Evolutionary conservation across 1,284 basidiomycete genomes (phyloP), one percentile per base, ranked within the genome.

Genomic region (Meira miltonrushii): DNA sequence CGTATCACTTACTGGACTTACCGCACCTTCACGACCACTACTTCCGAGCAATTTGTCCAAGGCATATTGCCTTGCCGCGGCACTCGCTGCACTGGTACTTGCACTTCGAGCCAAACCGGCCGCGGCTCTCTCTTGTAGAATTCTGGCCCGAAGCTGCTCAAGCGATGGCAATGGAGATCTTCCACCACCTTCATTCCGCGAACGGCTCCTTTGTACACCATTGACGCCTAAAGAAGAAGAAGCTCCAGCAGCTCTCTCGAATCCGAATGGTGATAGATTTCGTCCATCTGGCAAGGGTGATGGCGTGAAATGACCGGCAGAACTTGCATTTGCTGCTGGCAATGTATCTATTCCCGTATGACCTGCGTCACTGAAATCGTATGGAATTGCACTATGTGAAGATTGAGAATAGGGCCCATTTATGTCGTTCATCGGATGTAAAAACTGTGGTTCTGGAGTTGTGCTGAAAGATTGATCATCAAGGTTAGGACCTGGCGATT

Each of bases 21-120:
- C 39, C 28, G 54, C 41, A 54, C 58, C 39, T 55, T 67, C 40
- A 43, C 63, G 49, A 51, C 53, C 17, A 58, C 38, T 17, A 50
- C 56, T 10, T 46, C 74, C 74, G 15, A 77, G 61, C 2, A 77
- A 66, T 55, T 77, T 77, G 39, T 77, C 70, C 57, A 77, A 60
- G 2, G 74, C 73, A 56, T 77, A 77, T 15, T 71, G 71, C 23
- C 74, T 66, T 0, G 73, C 74, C 10, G 71, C 73, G 23, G 69
- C 72, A 55, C 69, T 72, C 15, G 74, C 70, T 1, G 71, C 73
- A 43, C 66, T 71, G 7, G 74, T 65, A 52, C 66, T 71, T 9
- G 71, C 69, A 54, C 68, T 72, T 40, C 67, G 55, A 49, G 67
- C 65, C 11, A 72, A 58, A 2, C 71, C 71, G 1, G 66, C 65